phyloP scores from a whole-genome alignment of 441 rosid genomes.

The Aquilaria agallochum region DNA sequence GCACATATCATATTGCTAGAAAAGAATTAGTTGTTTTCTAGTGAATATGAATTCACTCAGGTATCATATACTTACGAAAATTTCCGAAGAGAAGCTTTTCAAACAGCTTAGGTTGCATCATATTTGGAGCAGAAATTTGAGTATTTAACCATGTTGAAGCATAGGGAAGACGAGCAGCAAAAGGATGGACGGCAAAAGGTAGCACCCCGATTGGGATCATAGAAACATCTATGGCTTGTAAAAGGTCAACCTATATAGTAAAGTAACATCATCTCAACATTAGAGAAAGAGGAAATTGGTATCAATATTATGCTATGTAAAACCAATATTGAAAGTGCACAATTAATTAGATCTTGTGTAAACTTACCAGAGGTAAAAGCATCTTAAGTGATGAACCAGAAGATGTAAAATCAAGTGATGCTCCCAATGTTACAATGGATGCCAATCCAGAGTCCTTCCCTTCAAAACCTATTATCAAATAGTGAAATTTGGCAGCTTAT shows the following conservation, averaged over 20 bases:
- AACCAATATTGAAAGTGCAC: not conserved
- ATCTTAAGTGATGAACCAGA: constrained; percentile 69
- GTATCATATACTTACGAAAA: constrained; percentile 44
- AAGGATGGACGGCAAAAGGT: constrained; percentile 53
- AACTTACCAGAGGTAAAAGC: constrained; percentile 75
- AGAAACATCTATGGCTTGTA: constrained; percentile 54
- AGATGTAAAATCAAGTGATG: constrained; percentile 76
- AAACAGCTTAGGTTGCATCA: constrained; percentile 64
- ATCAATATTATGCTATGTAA: too few species aligned
- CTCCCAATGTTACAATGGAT: constrained; percentile 60
- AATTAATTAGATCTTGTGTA: constrained; percentile 5
- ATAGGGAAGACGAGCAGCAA: constrained; percentile 64
- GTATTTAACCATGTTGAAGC: constrained; percentile 44
- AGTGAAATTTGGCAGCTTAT: constrained; percentile 7
- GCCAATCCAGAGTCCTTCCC: constrained; percentile 66
- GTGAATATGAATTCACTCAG: too few species aligned
- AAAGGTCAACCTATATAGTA: constrained; percentile 57
- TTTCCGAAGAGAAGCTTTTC: constrained; percentile 67
- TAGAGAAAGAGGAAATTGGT: too few species aligned
- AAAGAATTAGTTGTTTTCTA: too few species aligned
- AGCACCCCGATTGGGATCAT: constrained; percentile 58
- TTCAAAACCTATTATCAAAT: constrained; percentile 41
- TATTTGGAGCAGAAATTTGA: constrained; percentile 66
- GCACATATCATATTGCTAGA: too few species aligned
- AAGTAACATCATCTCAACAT: constrained; percentile 5